Percentiles rank a stretch among this genome's conserved stretches.
phyloP scores from a whole-genome alignment of 805 yeast species.

The Sungouiozyma ichnusensis region DNA sequence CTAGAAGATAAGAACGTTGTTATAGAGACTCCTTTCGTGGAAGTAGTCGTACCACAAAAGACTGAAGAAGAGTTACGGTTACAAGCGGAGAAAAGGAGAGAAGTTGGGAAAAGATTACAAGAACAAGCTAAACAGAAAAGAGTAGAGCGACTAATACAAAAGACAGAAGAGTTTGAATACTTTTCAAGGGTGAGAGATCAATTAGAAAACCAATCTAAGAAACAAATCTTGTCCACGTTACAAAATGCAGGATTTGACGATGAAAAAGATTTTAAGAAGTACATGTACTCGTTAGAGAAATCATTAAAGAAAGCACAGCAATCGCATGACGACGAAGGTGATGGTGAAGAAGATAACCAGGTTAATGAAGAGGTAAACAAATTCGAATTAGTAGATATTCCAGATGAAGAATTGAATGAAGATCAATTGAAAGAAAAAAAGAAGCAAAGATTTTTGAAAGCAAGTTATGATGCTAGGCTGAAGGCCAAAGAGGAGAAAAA shows the following conservation, averaged over 20 bases:
- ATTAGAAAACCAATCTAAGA: conserved; percentile 39
- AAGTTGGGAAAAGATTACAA: conserved; percentile 80
- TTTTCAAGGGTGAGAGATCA: conserved; percentile 48
- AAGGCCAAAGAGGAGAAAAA: conserved; percentile 72
- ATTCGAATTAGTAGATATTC: conserved; percentile 67
- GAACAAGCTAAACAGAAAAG: conserved; percentile 86
- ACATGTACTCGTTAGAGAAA: conserved; percentile 52
- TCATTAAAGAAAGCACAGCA: conserved; percentile 58
- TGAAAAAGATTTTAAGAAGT: conserved; percentile 58
- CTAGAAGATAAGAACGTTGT: conserved; percentile 64
- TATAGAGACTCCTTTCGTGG: conserved; percentile 72
- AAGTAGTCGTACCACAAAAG: conserved; percentile 56
- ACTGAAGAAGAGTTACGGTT: conserved; percentile 70
- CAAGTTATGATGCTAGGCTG: conserved; percentile 80
- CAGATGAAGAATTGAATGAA: conserved; percentile 73
- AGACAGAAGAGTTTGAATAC: conserved; percentile 70
- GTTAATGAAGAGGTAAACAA: conserved; percentile 35
- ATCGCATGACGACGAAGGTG: conserved; percentile 52
- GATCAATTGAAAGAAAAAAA: conserved; percentile 82
- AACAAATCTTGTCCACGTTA: conserved; percentile 44
- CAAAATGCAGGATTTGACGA: conserved; percentile 71
- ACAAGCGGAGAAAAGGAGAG: conserved; percentile 71
- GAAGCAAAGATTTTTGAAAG: conserved; percentile 69
- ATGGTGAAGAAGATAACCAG: conserved; percentile 35
- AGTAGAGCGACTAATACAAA: conserved; percentile 65